phyloP scores from a whole-genome alignment of 2,329 filamentous ascomycete genomes.

The Talaromyces sp. region DNA sequence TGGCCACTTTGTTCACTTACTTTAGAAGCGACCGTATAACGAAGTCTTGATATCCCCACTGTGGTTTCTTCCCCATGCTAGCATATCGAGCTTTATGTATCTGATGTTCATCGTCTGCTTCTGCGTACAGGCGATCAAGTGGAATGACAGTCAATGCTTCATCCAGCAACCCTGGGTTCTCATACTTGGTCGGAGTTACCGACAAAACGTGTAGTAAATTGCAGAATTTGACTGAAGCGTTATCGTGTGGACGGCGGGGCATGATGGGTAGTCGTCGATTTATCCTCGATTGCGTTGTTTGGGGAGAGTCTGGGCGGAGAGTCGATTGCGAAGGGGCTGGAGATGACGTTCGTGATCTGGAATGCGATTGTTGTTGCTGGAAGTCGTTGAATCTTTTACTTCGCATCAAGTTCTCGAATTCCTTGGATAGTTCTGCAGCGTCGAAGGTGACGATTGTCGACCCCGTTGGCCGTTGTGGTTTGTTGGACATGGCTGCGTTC shows the following conservation, averaged over 20 bases:
- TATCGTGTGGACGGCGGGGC: constrained; percentile 70
- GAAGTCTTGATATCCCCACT: constrained; percentile 98
- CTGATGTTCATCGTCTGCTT: constrained; percentile 90
- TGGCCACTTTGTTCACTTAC: constrained; percentile 46
- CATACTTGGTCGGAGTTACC: constrained; percentile 84
- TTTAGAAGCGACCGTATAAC: constrained; percentile 81
- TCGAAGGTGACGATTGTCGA: constrained; percentile 11
- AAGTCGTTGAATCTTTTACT: constrained; percentile 84
- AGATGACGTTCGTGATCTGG: constrained; percentile 55
- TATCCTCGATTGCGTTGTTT: constrained; percentile 28
- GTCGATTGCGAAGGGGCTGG: constrained; percentile 43
- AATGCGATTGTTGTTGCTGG: constrained; percentile 53
- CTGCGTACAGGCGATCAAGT: constrained; percentile 82
- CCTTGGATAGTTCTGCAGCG: constrained; percentile 67
- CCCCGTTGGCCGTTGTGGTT: constrained; percentile 1
- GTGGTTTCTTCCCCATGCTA: constrained; percentile 76
- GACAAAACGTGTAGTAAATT: constrained; percentile 82
- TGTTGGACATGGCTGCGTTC: constrained; percentile 5
- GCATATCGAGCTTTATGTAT: constrained; percentile 81
- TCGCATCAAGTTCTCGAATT: constrained; percentile 82
- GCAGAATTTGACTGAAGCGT: constrained; percentile 66
- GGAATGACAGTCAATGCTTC: constrained; percentile 84
- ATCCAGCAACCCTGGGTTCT: constrained; percentile 90
- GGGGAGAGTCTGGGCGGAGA: constrained; percentile 31
- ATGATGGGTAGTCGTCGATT: constrained; percentile 54